Base-by-base conservation (phyloP, 139 green algal genomes). In the Tetradesmus obliquus region DNA sequence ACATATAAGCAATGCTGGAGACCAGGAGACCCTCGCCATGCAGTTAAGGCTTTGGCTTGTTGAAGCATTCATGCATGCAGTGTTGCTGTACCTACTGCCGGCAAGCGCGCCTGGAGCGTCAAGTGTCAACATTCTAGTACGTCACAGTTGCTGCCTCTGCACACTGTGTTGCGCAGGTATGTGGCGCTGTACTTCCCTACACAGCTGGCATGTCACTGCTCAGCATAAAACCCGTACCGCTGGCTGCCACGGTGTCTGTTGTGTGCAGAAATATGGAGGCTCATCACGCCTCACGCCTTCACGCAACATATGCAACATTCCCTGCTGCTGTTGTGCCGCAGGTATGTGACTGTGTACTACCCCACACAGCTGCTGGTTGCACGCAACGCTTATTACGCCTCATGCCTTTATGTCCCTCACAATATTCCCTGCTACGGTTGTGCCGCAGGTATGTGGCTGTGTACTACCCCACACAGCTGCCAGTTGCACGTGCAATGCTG, bases 401-500 rank as follows among this genome's bases (percentile, higher is more conserved):
- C 32, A 45, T 45, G 32, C 32, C 32, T 45, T 45, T 45, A 45
- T 45, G 32, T 45, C 32, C 32, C 32, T 45, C 32, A 45, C 32
- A 45, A 45, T 45, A 45, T 45, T 45, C 32, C 32, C 32, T 45
- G 32, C 32, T 45, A 45, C 32, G 32, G 32, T 45, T 45, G 32
- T 45, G 32, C 32, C 17, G 76, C 24, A 51, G 76, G 24, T 89
- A 89, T n/a, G 62, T 89, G 17, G 89, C 89, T 3, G 84, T 82
- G 5, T 92, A 88, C 82, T 92, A 92, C 66, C 89, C 89, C 4
- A 92, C 89, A 2, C 81, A 62, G 3, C 51, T 84, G 22, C 81
- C 51, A 3, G 89, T 92, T 32, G 89, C 45, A 32, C 84, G 54
- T 2, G 22, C 51, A 5, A 92, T 92, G 89, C 51, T 92, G 54